Base-by-base conservation (phyloP, 129 eudicot species). In the Lonicera japonica region DNA sequence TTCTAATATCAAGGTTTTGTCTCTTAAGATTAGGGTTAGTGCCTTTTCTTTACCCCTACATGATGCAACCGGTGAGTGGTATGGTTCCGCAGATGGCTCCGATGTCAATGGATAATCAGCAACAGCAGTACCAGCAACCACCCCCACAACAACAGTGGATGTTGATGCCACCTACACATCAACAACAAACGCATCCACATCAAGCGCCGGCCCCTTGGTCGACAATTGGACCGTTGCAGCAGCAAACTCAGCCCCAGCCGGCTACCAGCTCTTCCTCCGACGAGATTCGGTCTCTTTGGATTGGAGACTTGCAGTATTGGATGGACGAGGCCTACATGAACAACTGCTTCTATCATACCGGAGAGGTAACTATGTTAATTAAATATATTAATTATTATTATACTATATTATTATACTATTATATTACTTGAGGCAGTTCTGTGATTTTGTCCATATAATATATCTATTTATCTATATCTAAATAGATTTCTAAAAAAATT, bases 281-380 rank as follows among this genome's bases (percentile, higher is more conserved):
- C 38, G 98, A 92, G 91, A 66, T 92, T 60, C 77, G 88, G 10
- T 80, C 96, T 8, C 86, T 92, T 46, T 92, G 98, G 98, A 87
- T 92, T 58, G 98, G 98, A 5, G 98, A 88, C 25, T 78, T 92
- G 82, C 98, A 92, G 95, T 79, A 65, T 48, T 92, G 98, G 98
- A 92, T 92, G 98, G 98, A 91, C 56, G 98, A 91, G 70, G 55
- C 73, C 10, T 91, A 79, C 69, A 75, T 91, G 22, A 69, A 61
- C 24, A 59, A 58, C n/a, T 84, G 90, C 55, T 91, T 91, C 62
- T 74, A 34, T 56, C 71, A 66, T 29, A 79, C 90, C 14, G 98
- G 96, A 61, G 98, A 87, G 95, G 96, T 91, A 81, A 5, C 20
- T 0, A 4, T 0, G 19, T 29, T 1, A 29, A 29, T 29, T 29